Percentiles rank a stretch among this genome's conserved stretches.
phyloP scores from a whole-genome alignment of 306 rosid species.

The Lotus japonicus region DNA sequence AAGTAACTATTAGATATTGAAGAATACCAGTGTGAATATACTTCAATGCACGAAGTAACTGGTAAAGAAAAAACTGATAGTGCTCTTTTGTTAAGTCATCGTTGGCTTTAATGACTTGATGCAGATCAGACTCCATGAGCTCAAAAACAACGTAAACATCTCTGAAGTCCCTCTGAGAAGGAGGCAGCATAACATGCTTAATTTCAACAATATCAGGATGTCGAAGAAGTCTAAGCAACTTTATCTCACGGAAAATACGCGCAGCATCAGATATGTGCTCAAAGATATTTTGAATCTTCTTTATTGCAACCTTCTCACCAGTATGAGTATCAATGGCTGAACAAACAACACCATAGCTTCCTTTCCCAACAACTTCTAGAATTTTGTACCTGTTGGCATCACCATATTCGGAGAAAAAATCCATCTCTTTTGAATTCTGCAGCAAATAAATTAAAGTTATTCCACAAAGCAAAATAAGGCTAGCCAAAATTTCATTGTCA shows the following conservation, averaged over 20 bases:
- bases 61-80: conserved; percentile 92
- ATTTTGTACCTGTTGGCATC: conserved; percentile 84
- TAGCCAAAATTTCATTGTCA: conserved; percentile 2
- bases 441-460: conserved; percentile 20
- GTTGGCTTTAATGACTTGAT: conserved; percentile 94
- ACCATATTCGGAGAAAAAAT: conserved; percentile 88
- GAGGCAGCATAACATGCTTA: conserved; percentile 84
- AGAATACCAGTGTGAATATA: conserved; percentile 79
- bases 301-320: conserved; percentile 85
- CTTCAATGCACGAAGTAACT: conserved; percentile 92
- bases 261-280: conserved; percentile 95
- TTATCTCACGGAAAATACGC: conserved; percentile 97
- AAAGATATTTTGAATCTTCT: conserved; percentile 84
- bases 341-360: conserved; percentile 97
- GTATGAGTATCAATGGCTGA: conserved; percentile 91
- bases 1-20: background rate
- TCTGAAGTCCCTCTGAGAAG: conserved; percentile 77
- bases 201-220: conserved; percentile 99
- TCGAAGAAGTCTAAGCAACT: conserved; percentile 86
- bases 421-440: conserved; percentile 74
- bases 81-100: conserved; percentile 87
- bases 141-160: conserved; percentile 95
- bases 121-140: conserved; percentile 95
- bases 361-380: conserved; percentile 90
- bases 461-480: conserved; percentile 3